Base-by-base conservation (phyloP, 192 early-diverging fungal species). In the Coemansia javaensis region DNA sequence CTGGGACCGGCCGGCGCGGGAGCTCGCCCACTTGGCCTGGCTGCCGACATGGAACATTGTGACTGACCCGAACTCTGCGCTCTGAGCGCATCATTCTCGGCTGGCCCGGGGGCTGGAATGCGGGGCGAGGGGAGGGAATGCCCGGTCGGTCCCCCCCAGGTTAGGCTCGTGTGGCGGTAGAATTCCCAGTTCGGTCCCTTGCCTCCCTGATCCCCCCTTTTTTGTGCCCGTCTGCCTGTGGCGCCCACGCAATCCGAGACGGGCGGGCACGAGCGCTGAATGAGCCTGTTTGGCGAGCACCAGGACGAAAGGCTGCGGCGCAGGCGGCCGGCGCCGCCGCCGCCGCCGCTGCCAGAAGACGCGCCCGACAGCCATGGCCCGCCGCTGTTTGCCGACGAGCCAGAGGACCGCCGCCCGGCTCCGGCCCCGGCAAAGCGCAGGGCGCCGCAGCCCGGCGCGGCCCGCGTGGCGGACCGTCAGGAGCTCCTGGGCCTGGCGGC, bases 21-120 rank as follows among this genome's bases (percentile, higher is more conserved):
- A 77, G 34, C 74, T 77, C 42, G 50, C 56, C 11, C 65, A 74
- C n/a, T 66, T 80, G 4, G 57, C 63, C 18, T 93, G 91, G 91
- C 61, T 84, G 7, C 60, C 53, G 12, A 72, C 75, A 1, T 93
- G 91, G 91, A 89, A 88, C 59, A 71, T 93, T 43, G 63, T 79
- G 53, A 28, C 32, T 0, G 51, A 62, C 28, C 31, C 11, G 14
- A 10, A 40, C 23, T 32, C 32, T 11, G 22, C 33, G 14, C 34
- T 9, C 17, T 13, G 24, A 15, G 40, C 5, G 13, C 8, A 7
- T 2, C 37, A 42, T 22, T 7, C 9, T 25, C 23, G 8, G n/a
- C n/a, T n/a, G n/a, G n/a, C n/a, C n/a, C n/a, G n/a, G n/a, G n/a
- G n/a, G n/a, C n/a, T n/a, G n/a, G n/a, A n/a, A n/a, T n/a, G n/a